A percentile compares a stretch with the other conserved stretches of the same genome.
These are phyloP conservation scores for Cutaneotrichosporon sp. DNA, from an alignment of 1,284 basidiomycete species.

Conservation along the genomic window DNA sequence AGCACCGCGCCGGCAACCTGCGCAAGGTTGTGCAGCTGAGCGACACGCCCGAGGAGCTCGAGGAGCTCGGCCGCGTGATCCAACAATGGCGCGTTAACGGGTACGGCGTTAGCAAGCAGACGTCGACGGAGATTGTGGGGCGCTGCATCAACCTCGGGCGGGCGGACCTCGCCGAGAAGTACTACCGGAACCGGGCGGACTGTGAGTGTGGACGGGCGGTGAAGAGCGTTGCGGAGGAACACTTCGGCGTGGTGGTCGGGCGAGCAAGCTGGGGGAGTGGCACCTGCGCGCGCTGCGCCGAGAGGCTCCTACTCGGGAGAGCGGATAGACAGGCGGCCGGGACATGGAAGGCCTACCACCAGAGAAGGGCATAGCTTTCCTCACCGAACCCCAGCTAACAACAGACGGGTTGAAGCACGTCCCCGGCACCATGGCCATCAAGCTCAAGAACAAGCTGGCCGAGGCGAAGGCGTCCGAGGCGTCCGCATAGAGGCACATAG, in stretches of 20 bases:
- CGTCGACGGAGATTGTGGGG: conserved; percentile 26
- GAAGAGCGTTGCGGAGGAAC: too few relatives aligned
- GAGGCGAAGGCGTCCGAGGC: background rate
- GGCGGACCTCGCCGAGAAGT: conserved; percentile 24
- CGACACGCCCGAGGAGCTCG: conserved; percentile 22
- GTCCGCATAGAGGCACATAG: background rate
- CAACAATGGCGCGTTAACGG: conserved; percentile 23
- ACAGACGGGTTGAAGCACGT: conserved; percentile 7
- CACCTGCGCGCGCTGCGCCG: too few relatives aligned
- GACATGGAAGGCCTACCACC: too few relatives aligned
- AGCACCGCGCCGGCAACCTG: conserved; percentile 20
- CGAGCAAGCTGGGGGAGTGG: too few relatives aligned
- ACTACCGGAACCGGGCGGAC: conserved; percentile 16
- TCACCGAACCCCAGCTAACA: too few relatives aligned
- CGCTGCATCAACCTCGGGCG: conserved; percentile 28
- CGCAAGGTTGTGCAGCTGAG: conserved; percentile 26
- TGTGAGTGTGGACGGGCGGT: too few relatives aligned
- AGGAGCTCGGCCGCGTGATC: conserved; percentile 20
- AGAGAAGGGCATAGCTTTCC: too few relatives aligned
- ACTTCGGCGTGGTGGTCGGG: too few relatives aligned
- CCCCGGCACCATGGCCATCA: background rate
- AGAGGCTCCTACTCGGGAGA: too few relatives aligned
- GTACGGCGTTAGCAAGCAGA: conserved; percentile 19
- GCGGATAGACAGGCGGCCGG: too few relatives aligned
- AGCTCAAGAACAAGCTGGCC: conserved; percentile 7